A percentile compares a stretch with the other conserved stretches of the same genome.
These are phyloP conservation scores for Aegilops speltoides DNA, from an alignment of 176 grass and related monocot genomes.

Conservation along the genomic window DNA sequence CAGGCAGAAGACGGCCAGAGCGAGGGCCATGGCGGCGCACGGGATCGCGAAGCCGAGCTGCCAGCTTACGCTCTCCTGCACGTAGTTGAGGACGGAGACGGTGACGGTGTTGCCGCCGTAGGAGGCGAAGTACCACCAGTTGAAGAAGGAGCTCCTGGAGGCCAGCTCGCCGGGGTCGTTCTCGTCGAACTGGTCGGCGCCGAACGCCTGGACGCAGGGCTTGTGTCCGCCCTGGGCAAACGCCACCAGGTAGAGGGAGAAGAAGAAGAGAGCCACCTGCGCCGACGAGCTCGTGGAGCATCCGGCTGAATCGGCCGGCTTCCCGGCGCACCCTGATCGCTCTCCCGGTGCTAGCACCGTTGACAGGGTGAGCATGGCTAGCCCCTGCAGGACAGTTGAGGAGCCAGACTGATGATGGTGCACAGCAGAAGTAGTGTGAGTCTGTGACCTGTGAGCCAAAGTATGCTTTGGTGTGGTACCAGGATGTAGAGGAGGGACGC, in stretches of 20 bases:
- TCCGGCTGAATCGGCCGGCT: background rate
- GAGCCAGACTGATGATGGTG: no score
- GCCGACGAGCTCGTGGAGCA: background rate
- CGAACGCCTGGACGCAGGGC: conserved; percentile 56
- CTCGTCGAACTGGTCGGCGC: conserved; percentile 60
- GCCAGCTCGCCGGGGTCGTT: conserved; percentile 36
- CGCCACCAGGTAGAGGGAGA: conserved; percentile 44
- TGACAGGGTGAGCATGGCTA: conserved; percentile 49
- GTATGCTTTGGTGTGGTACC: background rate
- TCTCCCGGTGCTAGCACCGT: conserved; percentile 15
- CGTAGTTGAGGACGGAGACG: conserved; percentile 35
- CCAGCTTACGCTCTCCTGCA: conserved; percentile 45
- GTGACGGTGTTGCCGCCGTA: conserved; percentile 24
- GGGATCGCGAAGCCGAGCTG: conserved; percentile 47
- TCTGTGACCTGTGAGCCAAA: no score
- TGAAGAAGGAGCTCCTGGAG: conserved; percentile 52
- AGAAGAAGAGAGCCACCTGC: conserved; percentile 41
- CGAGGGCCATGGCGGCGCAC: conserved; percentile 33
- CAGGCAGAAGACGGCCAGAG: conserved; percentile 43
- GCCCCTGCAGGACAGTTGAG: conserved; percentile 21
- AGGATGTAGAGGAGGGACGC: conserved; percentile 54
- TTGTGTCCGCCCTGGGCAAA: conserved; percentile 54
- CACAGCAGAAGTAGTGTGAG: no score
- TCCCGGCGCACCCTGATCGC: background rate
- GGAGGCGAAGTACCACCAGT: conserved; percentile 55